These are phyloP conservation scores for Penicillium roqueforti DNA, from an alignment of 495 filamentous ascomycete genomes.

Conservation along the genomic window DNA sequence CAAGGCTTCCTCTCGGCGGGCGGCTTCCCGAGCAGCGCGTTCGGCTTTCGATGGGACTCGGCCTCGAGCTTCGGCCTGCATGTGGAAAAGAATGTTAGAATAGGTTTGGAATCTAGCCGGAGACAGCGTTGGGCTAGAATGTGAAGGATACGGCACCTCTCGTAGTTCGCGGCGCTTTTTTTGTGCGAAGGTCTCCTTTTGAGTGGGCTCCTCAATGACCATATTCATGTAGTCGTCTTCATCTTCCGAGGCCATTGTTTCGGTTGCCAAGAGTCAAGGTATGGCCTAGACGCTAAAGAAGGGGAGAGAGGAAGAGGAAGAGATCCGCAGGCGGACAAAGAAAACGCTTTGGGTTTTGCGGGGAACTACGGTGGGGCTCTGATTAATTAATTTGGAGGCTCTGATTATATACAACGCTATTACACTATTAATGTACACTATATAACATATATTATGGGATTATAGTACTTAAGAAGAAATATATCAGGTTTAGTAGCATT, in stretches of 20 bases:
- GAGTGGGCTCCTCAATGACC: slow-evolving; percentile 51
- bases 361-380: not conserved
- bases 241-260: slow-evolving; percentile 30
- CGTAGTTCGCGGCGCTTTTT: slow-evolving; percentile 51
- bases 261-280: not conserved
- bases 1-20: slow-evolving; percentile 70
- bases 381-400: too few relatives aligned
- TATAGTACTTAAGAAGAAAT: too few relatives aligned
- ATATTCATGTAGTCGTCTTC: slow-evolving; percentile 67
- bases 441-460: too few relatives aligned
- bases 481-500: too few relatives aligned
- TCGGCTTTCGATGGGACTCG: slow-evolving; percentile 71
- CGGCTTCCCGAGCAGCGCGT: slow-evolving; percentile 62
- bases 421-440: too few relatives aligned
- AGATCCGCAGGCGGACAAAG: slow-evolving; percentile 1
- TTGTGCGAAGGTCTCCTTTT: slow-evolving; percentile 56
- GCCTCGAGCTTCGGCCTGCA: slow-evolving; percentile 43
- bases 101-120: not conserved
- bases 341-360: not conserved
- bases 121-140: slow-evolving; percentile 1
- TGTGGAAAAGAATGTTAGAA: not conserved
- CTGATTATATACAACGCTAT: too few relatives aligned
- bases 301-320: not conserved
- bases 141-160: slow-evolving; percentile 37
- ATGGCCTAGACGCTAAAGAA: not conserved